Percentiles rank a stretch among this genome's conserved stretches.
Conservation (phyloP, 1,139 yeast genomes). For the Pichia sp. region DNA sequence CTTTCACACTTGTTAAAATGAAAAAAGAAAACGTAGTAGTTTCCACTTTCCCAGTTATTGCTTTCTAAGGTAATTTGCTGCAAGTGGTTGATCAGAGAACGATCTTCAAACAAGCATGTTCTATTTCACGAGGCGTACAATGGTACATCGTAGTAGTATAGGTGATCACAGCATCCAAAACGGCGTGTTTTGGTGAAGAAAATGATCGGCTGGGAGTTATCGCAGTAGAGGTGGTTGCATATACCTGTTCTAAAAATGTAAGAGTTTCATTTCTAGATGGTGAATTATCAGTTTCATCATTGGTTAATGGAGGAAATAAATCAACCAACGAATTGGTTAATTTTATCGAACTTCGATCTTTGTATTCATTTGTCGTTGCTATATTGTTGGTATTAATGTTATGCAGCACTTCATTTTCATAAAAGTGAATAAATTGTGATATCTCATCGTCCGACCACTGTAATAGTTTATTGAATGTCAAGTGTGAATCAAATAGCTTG, state of each 20-base stretch:
- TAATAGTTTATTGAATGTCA: constrained; percentile 27
- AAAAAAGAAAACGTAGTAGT: no score
- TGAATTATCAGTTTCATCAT: neutral
- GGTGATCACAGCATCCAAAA: neutral
- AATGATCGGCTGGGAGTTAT: neutral
- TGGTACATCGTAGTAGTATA: neutral
- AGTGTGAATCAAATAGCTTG: constrained; percentile 21
- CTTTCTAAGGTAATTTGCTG: no score
- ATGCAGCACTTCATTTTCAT: constrained; percentile 31
- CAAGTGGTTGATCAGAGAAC: no score
- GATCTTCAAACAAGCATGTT: no score
- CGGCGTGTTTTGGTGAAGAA: neutral
- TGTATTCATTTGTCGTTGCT: constrained; percentile 8
- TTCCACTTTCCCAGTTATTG: no score
- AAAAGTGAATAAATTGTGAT: constrained; percentile 38
- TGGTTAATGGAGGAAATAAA: constrained; percentile 5
- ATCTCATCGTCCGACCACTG: constrained; percentile 38
- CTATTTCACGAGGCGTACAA: neutral
- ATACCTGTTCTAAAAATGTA: neutral
- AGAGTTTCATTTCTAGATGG: neutral
- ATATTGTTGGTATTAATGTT: constrained; percentile 18
- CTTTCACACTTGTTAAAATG: no score
- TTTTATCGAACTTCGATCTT: constrained; percentile 3
- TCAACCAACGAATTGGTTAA: constrained; percentile 11
- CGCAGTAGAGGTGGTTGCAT: neutral